These are phyloP conservation scores for Ophiosphaerella herpotricha DNA, from an alignment of 2,329 filamentous ascomycete genomes.

Conservation along the genomic window DNA sequence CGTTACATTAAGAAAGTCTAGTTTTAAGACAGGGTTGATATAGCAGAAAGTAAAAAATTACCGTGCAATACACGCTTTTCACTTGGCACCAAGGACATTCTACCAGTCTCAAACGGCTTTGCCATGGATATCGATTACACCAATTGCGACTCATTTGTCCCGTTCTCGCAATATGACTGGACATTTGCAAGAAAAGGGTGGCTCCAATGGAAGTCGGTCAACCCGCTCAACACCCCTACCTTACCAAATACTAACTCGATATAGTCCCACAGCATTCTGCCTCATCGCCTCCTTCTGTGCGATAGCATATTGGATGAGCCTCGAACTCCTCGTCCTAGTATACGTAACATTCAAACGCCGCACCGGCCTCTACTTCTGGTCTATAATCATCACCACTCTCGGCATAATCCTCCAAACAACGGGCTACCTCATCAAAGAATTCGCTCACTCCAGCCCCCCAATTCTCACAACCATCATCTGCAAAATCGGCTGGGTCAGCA, in stretches of 20 bases:
- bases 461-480: constrained; percentile 33
- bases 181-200: constrained; percentile 5
- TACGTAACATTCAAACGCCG: constrained; percentile 51
- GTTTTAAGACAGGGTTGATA: background rate
- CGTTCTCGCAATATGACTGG: constrained; percentile 8
- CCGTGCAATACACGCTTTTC: background rate
- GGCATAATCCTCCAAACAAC: constrained; percentile 47
- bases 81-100: background rate
- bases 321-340: constrained; percentile 50
- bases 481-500: constrained; percentile 57
- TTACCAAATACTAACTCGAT: background rate
- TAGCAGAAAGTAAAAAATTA: background rate
- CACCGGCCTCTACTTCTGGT: constrained; percentile 53
- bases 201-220: constrained; percentile 9
- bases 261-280: constrained; percentile 7
- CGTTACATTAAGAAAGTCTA: background rate
- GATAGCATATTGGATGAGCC: constrained; percentile 32
- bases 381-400: constrained; percentile 45
- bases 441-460: constrained; percentile 27
- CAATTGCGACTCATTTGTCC: constrained; percentile 9
- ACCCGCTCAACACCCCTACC: background rate
- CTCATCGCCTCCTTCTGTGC: constrained; percentile 14
- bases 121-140: constrained; percentile 4
- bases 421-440: constrained; percentile 49
- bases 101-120: background rate